Percentiles rank a stretch among this genome's conserved stretches.
Conservation (phyloP, 208 protist genomes). For the Balamuthia mandrillaris region DNA sequence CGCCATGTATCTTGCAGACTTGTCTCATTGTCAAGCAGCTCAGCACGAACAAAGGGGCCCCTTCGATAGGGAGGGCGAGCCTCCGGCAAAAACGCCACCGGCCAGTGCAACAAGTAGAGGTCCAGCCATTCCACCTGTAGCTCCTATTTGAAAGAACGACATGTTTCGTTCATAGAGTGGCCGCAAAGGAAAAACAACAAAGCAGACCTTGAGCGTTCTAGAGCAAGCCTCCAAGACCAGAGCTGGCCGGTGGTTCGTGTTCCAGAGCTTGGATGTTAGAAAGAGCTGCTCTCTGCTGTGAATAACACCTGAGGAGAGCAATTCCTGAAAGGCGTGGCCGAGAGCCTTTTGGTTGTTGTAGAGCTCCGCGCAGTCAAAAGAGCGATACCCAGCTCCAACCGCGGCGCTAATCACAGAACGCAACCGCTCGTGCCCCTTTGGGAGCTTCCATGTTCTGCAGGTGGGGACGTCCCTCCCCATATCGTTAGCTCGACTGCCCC, state of each 20-base stretch:
- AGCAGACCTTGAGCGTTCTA: background rate
- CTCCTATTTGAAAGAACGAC: background rate
- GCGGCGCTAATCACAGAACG: no score
- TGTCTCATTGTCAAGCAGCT: background rate
- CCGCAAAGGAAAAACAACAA: background rate
- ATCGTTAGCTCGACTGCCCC: no score
- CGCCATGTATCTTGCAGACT: background rate
- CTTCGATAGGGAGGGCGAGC: background rate
- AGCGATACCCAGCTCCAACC: background rate
- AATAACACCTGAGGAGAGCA: no score
- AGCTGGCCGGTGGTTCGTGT: background rate
- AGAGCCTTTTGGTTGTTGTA: background rate
- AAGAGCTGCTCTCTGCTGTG: background rate
- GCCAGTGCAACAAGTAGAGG: conserved; percentile 32
- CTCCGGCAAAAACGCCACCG: background rate
- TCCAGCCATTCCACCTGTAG: conserved; percentile 3
- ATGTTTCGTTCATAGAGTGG: background rate
- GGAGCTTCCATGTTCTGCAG: no score
- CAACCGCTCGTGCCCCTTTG: no score
- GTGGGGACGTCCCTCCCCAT: no score
- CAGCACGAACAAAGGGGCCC: background rate
- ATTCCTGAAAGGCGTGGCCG: background rate
- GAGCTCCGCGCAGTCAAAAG: background rate
- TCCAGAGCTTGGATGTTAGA: conserved; percentile 1
- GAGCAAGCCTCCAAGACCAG: background rate